These are phyloP conservation scores for Knufia petricola DNA, from an alignment of 2,329 filamentous ascomycete genomes.

Conservation along the genomic window DNA sequence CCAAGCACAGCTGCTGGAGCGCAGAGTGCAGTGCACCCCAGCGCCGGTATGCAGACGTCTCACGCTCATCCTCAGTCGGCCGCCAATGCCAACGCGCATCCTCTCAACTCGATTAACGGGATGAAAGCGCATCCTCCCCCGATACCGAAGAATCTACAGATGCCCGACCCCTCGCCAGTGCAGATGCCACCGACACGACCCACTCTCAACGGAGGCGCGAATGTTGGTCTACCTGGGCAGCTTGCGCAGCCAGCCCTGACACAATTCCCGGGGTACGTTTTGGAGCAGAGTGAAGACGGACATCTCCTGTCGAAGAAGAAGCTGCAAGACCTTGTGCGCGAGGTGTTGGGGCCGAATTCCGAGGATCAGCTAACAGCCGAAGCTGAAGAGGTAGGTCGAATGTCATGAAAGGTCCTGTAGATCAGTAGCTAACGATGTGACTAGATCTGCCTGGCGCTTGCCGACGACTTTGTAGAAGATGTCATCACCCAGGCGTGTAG, in stretches of 20 bases:
- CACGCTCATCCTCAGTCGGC: conserved; percentile 25
- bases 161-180: conserved; percentile 64
- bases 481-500: conserved; percentile 80
- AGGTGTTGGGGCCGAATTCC: conserved; percentile 70
- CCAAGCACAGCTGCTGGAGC: conserved; percentile 11
- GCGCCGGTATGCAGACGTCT: conserved; percentile 18
- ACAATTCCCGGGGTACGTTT: conserved; percentile 71
- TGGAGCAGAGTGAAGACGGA: conserved; percentile 77
- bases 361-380: conserved; percentile 73
- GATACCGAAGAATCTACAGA: conserved; percentile 71
- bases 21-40: conserved; percentile 20
- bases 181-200: conserved; percentile 63
- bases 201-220: conserved; percentile 69
- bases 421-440: conserved; percentile 8
- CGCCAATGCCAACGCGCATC: conserved; percentile 33
- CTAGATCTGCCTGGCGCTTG: conserved; percentile 76
- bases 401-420: background rate
- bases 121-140: conserved; percentile 57
- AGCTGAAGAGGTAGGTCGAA: conserved; percentile 72
- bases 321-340: conserved; percentile 85
- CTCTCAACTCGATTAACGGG: conserved; percentile 33
- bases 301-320: conserved; percentile 96
- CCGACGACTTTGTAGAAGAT: conserved; percentile 90
- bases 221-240: conserved; percentile 66
- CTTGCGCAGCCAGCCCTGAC: conserved; percentile 79